Percentiles rank a stretch among this genome's conserved stretches.
Evolutionary conservation across 139 green algal genomes (phyloP).

Genomic region (Tetraselmis chui): DNA sequence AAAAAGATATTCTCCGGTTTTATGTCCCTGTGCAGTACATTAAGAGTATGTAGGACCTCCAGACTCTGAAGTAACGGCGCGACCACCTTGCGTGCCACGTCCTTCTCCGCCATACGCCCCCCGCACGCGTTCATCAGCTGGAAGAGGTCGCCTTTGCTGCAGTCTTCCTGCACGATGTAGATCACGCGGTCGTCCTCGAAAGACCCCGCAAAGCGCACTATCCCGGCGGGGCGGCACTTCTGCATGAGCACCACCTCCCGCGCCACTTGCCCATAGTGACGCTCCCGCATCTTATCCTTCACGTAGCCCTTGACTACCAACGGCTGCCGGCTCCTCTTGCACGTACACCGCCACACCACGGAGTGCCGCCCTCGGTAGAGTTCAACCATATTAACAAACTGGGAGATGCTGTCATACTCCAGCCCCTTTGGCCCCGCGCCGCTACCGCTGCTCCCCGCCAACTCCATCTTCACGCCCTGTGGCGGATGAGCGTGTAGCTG

Average conservation of each 20-base stretch:
- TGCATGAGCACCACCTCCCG: slow-evolving; percentile 31
- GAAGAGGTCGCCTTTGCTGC: slow-evolving; percentile 35
- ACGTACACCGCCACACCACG: not conserved
- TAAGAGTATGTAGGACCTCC: slow-evolving; percentile 16
- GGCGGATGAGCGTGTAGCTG: too few relatives aligned
- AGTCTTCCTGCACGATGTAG: slow-evolving; percentile 34
- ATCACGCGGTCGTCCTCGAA: slow-evolving; percentile 38
- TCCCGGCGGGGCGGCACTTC: slow-evolving; percentile 20
- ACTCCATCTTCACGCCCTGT: not conserved
- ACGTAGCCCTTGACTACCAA: not conserved
- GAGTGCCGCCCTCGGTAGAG: not conserved
- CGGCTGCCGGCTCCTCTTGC: not conserved
- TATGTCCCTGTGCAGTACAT: slow-evolving; percentile 37
- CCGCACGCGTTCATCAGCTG: slow-evolving; percentile 17
- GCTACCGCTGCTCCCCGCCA: not conserved
- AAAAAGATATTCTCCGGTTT: slow-evolving; percentile 54
- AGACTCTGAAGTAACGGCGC: slow-evolving; percentile 29
- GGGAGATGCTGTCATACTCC: not conserved
- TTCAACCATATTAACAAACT: not conserved
- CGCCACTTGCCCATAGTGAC: slow-evolving; percentile 9
- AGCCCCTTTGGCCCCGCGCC: not conserved
- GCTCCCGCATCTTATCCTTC: not conserved
- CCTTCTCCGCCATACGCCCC: slow-evolving; percentile 24
- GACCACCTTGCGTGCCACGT: slow-evolving; percentile 27
- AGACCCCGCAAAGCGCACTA: slow-evolving; percentile 25